Evolutionary conservation across 78 protist species (phyloP).

Genomic region (Dictyostelium capitatum): DNA sequence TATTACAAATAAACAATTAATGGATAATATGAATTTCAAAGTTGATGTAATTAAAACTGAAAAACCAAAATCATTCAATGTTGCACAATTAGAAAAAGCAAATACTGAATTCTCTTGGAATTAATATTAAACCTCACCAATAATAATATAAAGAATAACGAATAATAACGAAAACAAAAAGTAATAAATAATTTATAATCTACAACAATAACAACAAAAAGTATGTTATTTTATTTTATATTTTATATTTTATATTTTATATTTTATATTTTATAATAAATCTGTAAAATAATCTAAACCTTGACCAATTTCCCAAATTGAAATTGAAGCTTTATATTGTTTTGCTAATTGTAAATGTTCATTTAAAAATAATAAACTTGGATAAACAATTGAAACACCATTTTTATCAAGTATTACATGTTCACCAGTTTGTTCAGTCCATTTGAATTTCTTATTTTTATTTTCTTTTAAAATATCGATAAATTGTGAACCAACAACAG

Average conservation of each 20-base stretch:
- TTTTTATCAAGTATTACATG: constrained; percentile 12
- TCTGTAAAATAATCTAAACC: constrained; percentile 43
- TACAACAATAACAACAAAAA: too few species aligned
- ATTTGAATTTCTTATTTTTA: constrained; percentile 11
- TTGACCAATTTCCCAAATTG: constrained; percentile 81
- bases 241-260: background rate
- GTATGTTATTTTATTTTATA: background rate
- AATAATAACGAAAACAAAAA: too few species aligned
- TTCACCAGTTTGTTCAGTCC: background rate
- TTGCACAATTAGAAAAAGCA: background rate
- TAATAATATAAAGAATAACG: too few species aligned
- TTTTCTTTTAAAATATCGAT: constrained; percentile 4
- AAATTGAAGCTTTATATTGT: constrained; percentile 22
- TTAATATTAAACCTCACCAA: background rate
- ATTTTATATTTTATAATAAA: constrained; percentile 24
- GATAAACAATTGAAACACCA: background rate
- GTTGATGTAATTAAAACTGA: background rate
- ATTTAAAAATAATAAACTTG: constrained; percentile 40
- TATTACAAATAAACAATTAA: constrained; percentile 2
- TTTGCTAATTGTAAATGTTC: constrained; percentile 32
- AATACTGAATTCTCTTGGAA: background rate
- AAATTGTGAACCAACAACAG: constrained; percentile 24
- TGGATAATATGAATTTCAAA: background rate
- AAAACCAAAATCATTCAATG: background rate
- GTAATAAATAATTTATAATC: background rate